These are phyloP conservation scores for Neofusicoccum parvum DNA, from an alignment of 2,329 filamentous ascomycete genomes.

Conservation along the genomic window DNA sequence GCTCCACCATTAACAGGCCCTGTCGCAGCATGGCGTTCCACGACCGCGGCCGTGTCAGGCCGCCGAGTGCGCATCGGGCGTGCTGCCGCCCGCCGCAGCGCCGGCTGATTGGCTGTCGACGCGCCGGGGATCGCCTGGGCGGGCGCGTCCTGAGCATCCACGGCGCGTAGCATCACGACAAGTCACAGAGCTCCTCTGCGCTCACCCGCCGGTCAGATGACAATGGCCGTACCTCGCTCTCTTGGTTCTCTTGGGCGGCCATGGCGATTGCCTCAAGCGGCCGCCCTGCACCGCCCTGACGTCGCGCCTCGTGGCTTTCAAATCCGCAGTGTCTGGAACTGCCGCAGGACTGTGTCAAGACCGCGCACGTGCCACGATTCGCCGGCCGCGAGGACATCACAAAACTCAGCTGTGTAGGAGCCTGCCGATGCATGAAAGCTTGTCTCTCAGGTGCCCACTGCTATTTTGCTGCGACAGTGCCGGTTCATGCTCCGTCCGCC, in stretches of 20 bases:
- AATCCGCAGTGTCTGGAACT: slow-evolving; percentile 8
- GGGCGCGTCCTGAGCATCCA: slow-evolving; percentile 1
- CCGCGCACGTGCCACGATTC: not conserved
- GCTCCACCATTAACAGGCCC: slow-evolving; percentile 4
- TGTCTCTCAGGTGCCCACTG: slow-evolving; percentile 8
- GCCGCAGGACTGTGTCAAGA: slow-evolving; percentile 14
- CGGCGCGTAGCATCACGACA: slow-evolving; percentile 20
- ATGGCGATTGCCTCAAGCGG: not conserved
- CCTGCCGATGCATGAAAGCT: slow-evolving; percentile 16
- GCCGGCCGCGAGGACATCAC: not conserved
- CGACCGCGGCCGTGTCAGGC: slow-evolving; percentile 20
- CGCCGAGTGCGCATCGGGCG: not conserved
- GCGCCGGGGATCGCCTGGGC: not conserved
- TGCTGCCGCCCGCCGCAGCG: not conserved
- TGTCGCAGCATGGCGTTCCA: slow-evolving; percentile 22
- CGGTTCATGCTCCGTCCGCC: slow-evolving; percentile 10
- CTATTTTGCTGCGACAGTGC: slow-evolving; percentile 18
- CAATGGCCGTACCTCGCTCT: slow-evolving; percentile 3
- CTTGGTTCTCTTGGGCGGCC: slow-evolving; percentile 11
- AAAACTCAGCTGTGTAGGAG: not conserved
- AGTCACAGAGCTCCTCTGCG: not conserved
- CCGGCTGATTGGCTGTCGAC: slow-evolving; percentile 1
- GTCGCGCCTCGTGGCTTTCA: not conserved
- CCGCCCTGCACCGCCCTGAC: not conserved
- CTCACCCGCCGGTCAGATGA: slow-evolving; percentile 6